Base-by-base conservation (phyloP, 176 grass and related monocot genomes). In the Oryza brachyantha region DNA sequence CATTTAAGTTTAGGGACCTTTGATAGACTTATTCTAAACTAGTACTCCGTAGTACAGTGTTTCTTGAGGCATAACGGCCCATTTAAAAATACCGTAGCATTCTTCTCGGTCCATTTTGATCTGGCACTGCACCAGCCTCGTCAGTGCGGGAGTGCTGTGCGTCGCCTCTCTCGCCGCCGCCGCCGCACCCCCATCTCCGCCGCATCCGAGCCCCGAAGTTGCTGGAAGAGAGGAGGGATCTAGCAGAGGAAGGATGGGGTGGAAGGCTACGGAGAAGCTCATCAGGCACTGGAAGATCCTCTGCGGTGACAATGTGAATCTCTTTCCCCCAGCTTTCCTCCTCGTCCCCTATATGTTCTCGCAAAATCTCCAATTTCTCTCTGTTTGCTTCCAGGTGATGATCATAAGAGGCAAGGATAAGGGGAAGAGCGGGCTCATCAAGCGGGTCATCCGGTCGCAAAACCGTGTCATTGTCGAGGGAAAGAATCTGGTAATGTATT, bases 321-420 rank as follows among this genome's bases (percentile, higher is more conserved):
- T 26, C 5, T 62, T 5, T 81, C 25, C 54, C n/a, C n/a, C n/a
- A n/a, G 13, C 12, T 26, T 19, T 79, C 14, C 2, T 67, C 12
- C 5, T 60, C 45, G 5, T 36, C 5, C 68, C 36, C 62, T 48
- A 62, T 27, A 68, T 34, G n/a, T 17, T 26, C 5, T 61, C 10
- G 58, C 17, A 10, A 69, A 42, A 58, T 79, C 37, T 65, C 59
- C 5, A 54, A 13, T 8, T n/a, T 52, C 10, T 50, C 7, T 11
- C 19, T 3, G 17, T 19, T n/a, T 58, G 2, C 6, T 39, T 45
- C 8, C 52, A 97, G 94, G 94, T 97, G 63, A 97, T 93, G 91
- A 94, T 97, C 64, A 97, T 92, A 54, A 88, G 91, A 73, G 94
- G 94, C 66, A 97, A 97, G 58, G 91, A 97, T 66, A 97, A 90